These are phyloP conservation scores for Fusarium sp. DNA, from an alignment of 2,329 filamentous ascomycete genomes.

Conservation along the genomic window DNA sequence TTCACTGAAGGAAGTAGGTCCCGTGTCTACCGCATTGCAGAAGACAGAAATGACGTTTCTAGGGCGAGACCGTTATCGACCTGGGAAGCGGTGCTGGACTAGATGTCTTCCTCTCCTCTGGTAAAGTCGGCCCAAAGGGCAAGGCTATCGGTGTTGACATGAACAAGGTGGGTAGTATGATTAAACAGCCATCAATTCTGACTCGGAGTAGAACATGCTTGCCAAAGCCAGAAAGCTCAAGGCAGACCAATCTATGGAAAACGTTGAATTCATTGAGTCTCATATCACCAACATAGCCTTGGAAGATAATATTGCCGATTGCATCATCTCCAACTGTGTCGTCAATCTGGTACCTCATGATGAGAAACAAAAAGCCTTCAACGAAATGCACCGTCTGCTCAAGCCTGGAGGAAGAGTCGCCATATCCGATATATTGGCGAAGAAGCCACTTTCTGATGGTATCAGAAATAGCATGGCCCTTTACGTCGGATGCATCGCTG, in stretches of 20 bases:
- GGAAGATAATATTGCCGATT: neutral
- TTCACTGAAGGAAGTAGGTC: neutral
- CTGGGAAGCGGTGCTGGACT: slow-evolving; percentile 5
- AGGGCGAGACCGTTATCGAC: slow-evolving; percentile 4
- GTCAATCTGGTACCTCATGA: slow-evolving; percentile 63
- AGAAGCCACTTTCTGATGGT: slow-evolving; percentile 55
- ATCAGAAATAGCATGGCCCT: slow-evolving; percentile 59
- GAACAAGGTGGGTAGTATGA: neutral
- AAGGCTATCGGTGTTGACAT: slow-evolving; percentile 4
- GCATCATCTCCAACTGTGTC: slow-evolving; percentile 70
- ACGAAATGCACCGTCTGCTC: slow-evolving; percentile 65
- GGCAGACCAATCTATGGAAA: neutral
- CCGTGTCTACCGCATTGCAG: accelerated
- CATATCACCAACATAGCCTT: neutral
- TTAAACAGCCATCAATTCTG: accelerated
- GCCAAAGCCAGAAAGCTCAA: neutral
- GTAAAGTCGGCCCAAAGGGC: neutral
- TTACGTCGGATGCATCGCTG: slow-evolving; percentile 68
- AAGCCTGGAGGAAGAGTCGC: slow-evolving; percentile 65
- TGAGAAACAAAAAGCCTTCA: slow-evolving; percentile 63
- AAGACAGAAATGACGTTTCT: accelerated
- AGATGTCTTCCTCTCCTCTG: neutral
- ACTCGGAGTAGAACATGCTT: neutral
- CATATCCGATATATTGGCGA: slow-evolving; percentile 66
- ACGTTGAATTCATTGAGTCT: neutral